These are phyloP conservation scores for Haberlea rhodopensis DNA, from an alignment of 257 asterid species.

Conservation along the genomic window DNA sequence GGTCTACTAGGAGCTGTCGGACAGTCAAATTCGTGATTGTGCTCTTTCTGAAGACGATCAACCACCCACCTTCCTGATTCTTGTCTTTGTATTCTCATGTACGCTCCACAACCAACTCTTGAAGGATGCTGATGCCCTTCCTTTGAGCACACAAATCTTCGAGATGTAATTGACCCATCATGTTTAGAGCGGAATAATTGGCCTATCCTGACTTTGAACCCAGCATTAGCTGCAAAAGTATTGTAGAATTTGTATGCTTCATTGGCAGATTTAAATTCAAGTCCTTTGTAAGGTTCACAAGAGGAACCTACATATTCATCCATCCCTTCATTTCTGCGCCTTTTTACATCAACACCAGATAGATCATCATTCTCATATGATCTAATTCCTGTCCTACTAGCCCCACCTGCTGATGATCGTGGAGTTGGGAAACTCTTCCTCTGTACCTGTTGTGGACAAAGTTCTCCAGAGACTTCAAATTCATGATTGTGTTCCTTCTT, in stretches of 20 bases:
- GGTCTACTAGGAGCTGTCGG: conserved; percentile 44
- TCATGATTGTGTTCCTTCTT: conserved; percentile 89
- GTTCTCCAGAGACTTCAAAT: conserved; percentile 55
- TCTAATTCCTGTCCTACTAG: conserved; percentile 86
- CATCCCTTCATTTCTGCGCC: conserved; percentile 61
- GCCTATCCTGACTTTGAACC: conserved; percentile 84
- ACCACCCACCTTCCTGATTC: conserved; percentile 49
- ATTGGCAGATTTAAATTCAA: conserved; percentile 65
- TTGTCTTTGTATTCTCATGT: conserved; percentile 59
- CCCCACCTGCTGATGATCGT: conserved; percentile 56
- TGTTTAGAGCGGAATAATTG: conserved; percentile 88
- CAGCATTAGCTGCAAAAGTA: conserved; percentile 58
- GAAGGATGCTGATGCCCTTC: conserved; percentile 99
- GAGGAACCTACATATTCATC: conserved; percentile 43
- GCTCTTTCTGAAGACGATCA: conserved; percentile 62
- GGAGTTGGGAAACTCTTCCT: conserved; percentile 67
- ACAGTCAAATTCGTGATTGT: conserved; percentile 62
- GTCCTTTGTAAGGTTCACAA: conserved; percentile 80
- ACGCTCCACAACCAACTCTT: conserved; percentile 73
- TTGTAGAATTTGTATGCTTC: conserved; percentile 85
- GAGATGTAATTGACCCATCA: conserved; percentile 90
- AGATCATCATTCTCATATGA: conserved; percentile 71
- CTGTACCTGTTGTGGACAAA: conserved; percentile 56
- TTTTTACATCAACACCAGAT: conserved; percentile 57
- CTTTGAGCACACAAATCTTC: conserved; percentile 95